These are phyloP conservation scores for Geranomyces variabilis DNA, from an alignment of 192 early-diverging fungal species.

Conservation along the genomic window DNA sequence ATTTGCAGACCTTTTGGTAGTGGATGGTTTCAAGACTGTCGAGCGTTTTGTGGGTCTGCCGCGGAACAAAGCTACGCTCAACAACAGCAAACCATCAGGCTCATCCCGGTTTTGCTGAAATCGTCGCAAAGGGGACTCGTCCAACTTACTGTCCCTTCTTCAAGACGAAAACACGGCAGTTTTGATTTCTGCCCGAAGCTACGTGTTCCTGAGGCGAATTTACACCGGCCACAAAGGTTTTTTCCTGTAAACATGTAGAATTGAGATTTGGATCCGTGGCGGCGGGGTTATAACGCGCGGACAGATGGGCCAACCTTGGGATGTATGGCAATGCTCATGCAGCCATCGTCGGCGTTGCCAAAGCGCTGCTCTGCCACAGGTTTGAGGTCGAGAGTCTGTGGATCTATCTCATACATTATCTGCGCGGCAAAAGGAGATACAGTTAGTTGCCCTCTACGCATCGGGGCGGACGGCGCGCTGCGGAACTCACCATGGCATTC, in stretches of 20 bases:
- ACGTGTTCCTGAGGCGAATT: slow-evolving; percentile 69
- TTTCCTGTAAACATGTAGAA: slow-evolving; percentile 46
- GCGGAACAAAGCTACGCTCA: slow-evolving; percentile 40
- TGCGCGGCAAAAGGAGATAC: background rate
- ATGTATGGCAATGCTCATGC: slow-evolving; percentile 78
- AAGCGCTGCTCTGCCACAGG: slow-evolving; percentile 41
- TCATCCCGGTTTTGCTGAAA: background rate
- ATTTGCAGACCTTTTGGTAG: slow-evolving; percentile 63
- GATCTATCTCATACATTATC: slow-evolving; percentile 46
- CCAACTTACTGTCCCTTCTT: slow-evolving; percentile 50
- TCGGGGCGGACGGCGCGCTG: too few species aligned
- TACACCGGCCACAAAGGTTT: slow-evolving; percentile 67
- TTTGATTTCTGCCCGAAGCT: slow-evolving; percentile 71
- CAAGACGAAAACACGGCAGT: slow-evolving; percentile 76
- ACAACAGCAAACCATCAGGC: background rate
- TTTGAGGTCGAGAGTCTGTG: slow-evolving; percentile 37
- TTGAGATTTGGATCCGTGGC: background rate
- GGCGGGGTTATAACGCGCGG: background rate
- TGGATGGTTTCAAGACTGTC: slow-evolving; percentile 55
- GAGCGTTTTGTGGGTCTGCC: slow-evolving; percentile 48
- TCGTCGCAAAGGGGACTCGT: background rate
- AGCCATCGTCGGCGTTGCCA: slow-evolving; percentile 75
- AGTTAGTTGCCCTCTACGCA: background rate
- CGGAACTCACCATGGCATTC: slow-evolving; percentile 76
- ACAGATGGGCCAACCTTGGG: slow-evolving; percentile 56